Conservation (phyloP, 345 rosid species). For the Cardiospermum halicacabum region DNA sequence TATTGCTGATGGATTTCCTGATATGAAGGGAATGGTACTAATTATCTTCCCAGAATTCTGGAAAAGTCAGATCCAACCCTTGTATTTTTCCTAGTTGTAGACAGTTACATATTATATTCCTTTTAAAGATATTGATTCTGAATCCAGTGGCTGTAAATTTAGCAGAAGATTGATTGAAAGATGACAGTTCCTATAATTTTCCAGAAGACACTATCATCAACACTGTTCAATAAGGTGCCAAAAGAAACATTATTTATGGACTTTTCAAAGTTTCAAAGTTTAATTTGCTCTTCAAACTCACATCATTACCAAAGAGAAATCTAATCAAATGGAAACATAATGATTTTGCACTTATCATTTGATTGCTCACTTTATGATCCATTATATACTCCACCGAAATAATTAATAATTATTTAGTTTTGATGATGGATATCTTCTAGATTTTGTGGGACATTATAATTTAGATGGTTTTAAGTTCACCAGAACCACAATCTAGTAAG, state of each 20-base stretch:
- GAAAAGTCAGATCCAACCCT: not conserved
- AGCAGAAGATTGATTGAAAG: not conserved
- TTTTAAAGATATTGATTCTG: not conserved
- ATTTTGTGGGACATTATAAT: conserved; percentile 3
- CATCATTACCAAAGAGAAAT: too few species aligned
- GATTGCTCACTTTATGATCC: not conserved
- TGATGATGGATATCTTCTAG: not conserved
- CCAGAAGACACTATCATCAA: not conserved
- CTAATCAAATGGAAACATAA: not conserved
- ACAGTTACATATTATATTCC: not conserved
- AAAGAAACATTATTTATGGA: not conserved
- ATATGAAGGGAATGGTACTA: not conserved
- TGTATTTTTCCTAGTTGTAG: not conserved
- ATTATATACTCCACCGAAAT: not conserved
- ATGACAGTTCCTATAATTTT: not conserved
- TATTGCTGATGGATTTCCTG: not conserved
- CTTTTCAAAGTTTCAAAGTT: too few species aligned
- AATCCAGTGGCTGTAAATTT: not conserved
- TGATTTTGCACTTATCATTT: not conserved
- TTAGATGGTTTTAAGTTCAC: too few species aligned
- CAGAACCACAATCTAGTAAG: too few species aligned
- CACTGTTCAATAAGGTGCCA: not conserved
- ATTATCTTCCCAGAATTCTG: not conserved
- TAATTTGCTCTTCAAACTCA: too few species aligned
- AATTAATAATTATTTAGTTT: not conserved